phyloP scores from a whole-genome alignment of 371 early-diverging fungal species.

The Neoconidiobolus thromboides region DNA sequence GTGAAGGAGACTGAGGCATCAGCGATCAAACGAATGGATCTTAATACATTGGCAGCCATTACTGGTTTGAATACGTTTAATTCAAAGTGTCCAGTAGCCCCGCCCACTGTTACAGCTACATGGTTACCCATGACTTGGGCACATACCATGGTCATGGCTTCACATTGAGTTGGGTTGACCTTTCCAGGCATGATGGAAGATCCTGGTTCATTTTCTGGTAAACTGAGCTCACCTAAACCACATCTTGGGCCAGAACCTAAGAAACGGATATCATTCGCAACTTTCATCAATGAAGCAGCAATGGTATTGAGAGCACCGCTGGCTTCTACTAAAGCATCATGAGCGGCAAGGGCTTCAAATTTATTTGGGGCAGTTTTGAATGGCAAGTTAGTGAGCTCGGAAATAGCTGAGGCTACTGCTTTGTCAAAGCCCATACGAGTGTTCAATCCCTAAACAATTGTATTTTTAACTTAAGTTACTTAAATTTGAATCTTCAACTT shows the following conservation, averaged over 20 bases:
- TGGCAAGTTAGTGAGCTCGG: constrained; percentile 50
- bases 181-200: constrained; percentile 97
- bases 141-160: constrained; percentile 96
- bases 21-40: constrained; percentile 63
- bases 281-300: constrained; percentile 91
- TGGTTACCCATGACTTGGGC: constrained; percentile 95
- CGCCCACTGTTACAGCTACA: constrained; percentile 70
- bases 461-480: not conserved
- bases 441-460: constrained; percentile 46
- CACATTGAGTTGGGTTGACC: constrained; percentile 94
- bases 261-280: constrained; percentile 89
- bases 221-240: constrained; percentile 78
- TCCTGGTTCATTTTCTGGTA: constrained; percentile 96
- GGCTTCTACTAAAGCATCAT: constrained; percentile 89
- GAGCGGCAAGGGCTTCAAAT: constrained; percentile 92
- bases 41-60: constrained; percentile 81
- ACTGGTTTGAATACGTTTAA: constrained; percentile 96
- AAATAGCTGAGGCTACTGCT: constrained; percentile 60
- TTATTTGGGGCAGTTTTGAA: constrained; percentile 93
- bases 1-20: constrained; percentile 76
- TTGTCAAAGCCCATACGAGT: constrained; percentile 76
- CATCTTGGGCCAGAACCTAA: constrained; percentile 94
- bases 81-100: constrained; percentile 92
- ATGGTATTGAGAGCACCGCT: constrained; percentile 79
- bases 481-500: constrained; percentile 6